Evolutionary conservation across 73 alveolate genomes (phyloP).

Genomic region (Paramecium sexaurelia): DNA sequence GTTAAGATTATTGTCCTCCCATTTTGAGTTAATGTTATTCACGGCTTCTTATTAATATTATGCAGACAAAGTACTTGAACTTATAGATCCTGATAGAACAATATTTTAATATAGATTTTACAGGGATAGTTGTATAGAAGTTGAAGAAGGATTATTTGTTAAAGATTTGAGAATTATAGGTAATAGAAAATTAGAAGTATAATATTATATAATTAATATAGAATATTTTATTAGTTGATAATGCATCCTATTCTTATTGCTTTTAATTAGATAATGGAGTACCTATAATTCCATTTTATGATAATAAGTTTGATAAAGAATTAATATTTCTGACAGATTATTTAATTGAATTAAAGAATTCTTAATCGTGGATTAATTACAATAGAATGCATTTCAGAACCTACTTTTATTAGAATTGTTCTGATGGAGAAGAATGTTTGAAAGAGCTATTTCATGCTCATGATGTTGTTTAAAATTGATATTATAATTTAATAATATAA

Average conservation of each 20-base stretch:
- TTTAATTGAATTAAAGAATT: not conserved
- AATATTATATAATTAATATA: conserved; percentile 5
- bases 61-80: conserved; percentile 89
- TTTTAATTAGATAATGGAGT: conserved; percentile 74
- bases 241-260: conserved; percentile 75
- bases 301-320: conserved; percentile 76
- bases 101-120: conserved; percentile 10
- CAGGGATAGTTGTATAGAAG: conserved; percentile 72
- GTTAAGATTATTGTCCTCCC: conserved; percentile 76
- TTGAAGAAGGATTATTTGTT: conserved; percentile 70
- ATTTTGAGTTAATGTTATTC: conserved; percentile 86
- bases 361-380: not conserved
- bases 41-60: conserved; percentile 93
- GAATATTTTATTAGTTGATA: conserved; percentile 78
- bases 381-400: not conserved
- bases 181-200: conserved; percentile 1
- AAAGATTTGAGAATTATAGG: conserved; percentile 74
- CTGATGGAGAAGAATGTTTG: not conserved
- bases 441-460: not conserved
- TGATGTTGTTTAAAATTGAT: not conserved
- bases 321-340: conserved; percentile 41
- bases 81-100: not conserved
- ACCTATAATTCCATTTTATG: conserved; percentile 78
- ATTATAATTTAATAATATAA: not conserved
- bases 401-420: not conserved